These are phyloP conservation scores for Leccinum incarnatum DNA, from an alignment of 768 basidiomycete species.

Conservation along the genomic window DNA sequence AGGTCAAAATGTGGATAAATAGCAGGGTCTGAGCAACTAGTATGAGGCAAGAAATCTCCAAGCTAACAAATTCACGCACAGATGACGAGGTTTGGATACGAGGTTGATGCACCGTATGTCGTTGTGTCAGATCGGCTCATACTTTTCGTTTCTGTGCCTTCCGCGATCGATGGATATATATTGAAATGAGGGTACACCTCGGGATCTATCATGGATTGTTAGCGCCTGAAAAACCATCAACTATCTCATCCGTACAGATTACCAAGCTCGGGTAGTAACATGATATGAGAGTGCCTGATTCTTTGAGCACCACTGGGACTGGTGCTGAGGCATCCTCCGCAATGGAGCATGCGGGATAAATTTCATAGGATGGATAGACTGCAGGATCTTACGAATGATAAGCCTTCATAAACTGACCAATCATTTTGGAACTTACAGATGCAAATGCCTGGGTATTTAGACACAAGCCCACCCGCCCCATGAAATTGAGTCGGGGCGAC, in stretches of 20 bases:
- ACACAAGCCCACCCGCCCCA: constrained; percentile 8
- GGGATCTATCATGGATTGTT: constrained; percentile 30
- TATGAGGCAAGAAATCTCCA: neutral
- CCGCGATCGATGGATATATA: constrained; percentile 33
- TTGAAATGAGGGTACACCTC: constrained; percentile 41
- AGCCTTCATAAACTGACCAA: neutral
- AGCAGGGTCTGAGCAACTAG: constrained; percentile 32
- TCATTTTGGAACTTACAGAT: constrained; percentile 18
- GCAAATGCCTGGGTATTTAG: constrained; percentile 13
- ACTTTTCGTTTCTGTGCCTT: neutral
- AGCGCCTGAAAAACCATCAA: constrained; percentile 4
- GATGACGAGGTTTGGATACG: constrained; percentile 17
- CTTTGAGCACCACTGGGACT: neutral
- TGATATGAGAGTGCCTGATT: constrained; percentile 1
- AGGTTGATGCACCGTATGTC: neutral
- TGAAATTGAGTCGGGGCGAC: constrained; percentile 6
- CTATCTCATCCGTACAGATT: constrained; percentile 31
- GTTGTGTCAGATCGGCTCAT: neutral
- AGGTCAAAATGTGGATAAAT: constrained; percentile 42
- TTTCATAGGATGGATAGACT: constrained; percentile 39
- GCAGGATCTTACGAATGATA: constrained; percentile 32
- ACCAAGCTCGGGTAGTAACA: constrained; percentile 37
- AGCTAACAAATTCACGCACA: constrained; percentile 10
- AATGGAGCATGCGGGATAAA: constrained; percentile 35
- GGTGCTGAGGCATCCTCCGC: constrained; percentile 2